Base-by-base conservation (phyloP, 805 yeast species). In the Kodamaea kakaduensis region DNA sequence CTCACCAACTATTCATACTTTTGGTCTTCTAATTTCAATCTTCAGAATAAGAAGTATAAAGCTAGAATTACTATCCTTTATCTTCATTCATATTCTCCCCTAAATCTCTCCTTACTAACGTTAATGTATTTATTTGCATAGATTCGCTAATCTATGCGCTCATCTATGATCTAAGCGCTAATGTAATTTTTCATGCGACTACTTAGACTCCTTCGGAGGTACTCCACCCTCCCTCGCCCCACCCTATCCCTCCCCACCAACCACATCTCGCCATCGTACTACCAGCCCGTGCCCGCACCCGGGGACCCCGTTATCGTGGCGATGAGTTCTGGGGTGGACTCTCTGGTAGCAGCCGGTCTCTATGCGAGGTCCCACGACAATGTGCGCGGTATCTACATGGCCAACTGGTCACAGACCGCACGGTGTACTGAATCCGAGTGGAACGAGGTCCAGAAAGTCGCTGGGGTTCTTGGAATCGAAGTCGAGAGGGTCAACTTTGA, bases 321-420 rank as follows among this genome's bases (percentile, higher is more conserved):
- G 6, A 85, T 93, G 96, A 86, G 96, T 1, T 84, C 95, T 0
- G 98, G 98, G 0, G 97, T 93, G 1, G 98, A 93, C 58, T 89
- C 97, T 0, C 82, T 96, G 1, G 87, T 89, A 1, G 75, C 84
- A 3, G 97, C 97, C 0, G 78, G 84, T 0, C 37, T 84, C 41
- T 78, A 69, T 46, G 65, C 85, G 5, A 58, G 66, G n/a, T 52
- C 62, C 21, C 75, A 71, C 46, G 62, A 64, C 3, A 76, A 83
- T 30, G 93, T 84, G 2, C 59, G 70, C 29, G 98, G 97, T 0
- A 69, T 93, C 1, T 90, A 84, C 59, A 93, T 93, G 97, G 84
- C 87, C 25, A 93, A 93, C 61, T 93, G 97, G 97, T 68, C 78
- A 1, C 71, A 71, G 49, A 65, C 74, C 0, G 71, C 78, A 4